phyloP scores from a whole-genome alignment of 2,329 filamentous ascomycete species.

The Cladosporium sp. region DNA sequence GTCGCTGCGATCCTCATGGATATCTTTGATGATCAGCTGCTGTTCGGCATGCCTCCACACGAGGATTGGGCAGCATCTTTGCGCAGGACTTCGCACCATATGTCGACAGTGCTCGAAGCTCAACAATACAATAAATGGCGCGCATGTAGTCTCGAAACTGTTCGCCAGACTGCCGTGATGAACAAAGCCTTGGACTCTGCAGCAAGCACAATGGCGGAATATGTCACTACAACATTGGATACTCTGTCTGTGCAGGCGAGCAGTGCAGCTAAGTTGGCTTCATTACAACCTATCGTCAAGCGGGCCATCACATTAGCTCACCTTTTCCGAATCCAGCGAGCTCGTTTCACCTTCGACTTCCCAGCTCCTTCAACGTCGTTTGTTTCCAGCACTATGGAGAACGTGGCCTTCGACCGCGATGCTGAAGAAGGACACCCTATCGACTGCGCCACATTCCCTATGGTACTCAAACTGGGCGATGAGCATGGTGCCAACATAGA shows the following conservation, averaged over 20 bases:
- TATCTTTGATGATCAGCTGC: constrained; percentile 62
- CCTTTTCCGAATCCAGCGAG: constrained; percentile 35
- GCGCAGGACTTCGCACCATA: constrained; percentile 27
- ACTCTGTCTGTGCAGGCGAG: constrained; percentile 32
- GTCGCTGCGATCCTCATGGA: constrained; percentile 63
- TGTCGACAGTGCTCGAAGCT: constrained; percentile 30
- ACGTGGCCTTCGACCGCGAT: constrained; percentile 63
- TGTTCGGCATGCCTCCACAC: constrained; percentile 62
- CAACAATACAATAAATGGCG: constrained; percentile 67
- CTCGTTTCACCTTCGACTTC: constrained; percentile 37
- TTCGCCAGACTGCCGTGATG: constrained; percentile 53
- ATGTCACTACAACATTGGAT: constrained; percentile 32
- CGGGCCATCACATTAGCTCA: constrained; percentile 35
- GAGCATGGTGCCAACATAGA: constrained; percentile 64
- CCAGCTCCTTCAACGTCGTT: constrained; percentile 45
- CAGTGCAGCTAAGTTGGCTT: constrained; percentile 26
- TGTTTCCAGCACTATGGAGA: constrained; percentile 64
- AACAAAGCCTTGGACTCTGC: constrained; percentile 20
- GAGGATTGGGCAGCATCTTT: constrained; percentile 35
- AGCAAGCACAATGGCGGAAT: constrained; percentile 30
- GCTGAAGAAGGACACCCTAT: constrained; percentile 55
- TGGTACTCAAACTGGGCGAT: constrained; percentile 65
- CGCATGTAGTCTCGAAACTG: constrained; percentile 62
- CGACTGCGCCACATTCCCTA: constrained; percentile 65
- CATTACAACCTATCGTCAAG: constrained; percentile 34